Conservation (phyloP, 768 basidiomycete species). For the Naganishia antarctica region DNA sequence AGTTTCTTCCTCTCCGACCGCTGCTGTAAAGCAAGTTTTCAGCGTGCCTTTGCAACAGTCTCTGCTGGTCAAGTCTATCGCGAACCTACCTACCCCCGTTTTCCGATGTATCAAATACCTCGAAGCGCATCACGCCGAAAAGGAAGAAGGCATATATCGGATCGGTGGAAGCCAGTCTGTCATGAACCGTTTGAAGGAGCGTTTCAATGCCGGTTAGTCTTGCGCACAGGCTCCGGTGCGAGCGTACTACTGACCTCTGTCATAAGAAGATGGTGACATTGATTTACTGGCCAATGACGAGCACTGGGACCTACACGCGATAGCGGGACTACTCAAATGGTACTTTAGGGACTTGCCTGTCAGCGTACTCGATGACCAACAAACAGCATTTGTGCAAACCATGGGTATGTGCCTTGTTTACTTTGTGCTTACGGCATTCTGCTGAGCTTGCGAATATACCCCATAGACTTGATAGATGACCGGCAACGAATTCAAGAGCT, state of each 20-base stretch:
- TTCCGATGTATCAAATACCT: constrained; percentile 94
- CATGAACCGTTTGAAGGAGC: constrained; percentile 86
- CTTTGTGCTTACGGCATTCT: not conserved
- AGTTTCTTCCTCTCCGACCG: constrained; percentile 19
- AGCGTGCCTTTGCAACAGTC: constrained; percentile 82
- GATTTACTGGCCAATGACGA: constrained; percentile 82
- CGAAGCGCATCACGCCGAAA: constrained; percentile 86
- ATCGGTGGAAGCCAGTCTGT: constrained; percentile 90
- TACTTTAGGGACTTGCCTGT: constrained; percentile 92
- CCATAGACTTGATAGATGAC: constrained; percentile 75
- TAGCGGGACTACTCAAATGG: constrained; percentile 87
- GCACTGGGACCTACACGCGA: constrained; percentile 95
- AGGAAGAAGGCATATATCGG: constrained; percentile 96
- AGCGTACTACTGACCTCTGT: no score
- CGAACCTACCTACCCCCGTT: constrained; percentile 84
- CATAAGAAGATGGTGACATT: constrained; percentile 81
- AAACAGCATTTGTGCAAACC: constrained; percentile 85
- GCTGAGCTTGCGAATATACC: constrained; percentile 16
- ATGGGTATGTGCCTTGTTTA: constrained; percentile 55
- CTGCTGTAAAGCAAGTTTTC: constrained; percentile 64
- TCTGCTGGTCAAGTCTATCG: constrained; percentile 80
- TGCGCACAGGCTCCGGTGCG: not conserved
- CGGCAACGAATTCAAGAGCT: constrained; percentile 84
- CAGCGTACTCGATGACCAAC: constrained; percentile 85
- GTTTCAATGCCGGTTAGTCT: constrained; percentile 78